These are phyloP conservation scores for Syncephalastrum sp. DNA, from an alignment of 371 early-diverging fungal species.

Conservation along the genomic window DNA sequence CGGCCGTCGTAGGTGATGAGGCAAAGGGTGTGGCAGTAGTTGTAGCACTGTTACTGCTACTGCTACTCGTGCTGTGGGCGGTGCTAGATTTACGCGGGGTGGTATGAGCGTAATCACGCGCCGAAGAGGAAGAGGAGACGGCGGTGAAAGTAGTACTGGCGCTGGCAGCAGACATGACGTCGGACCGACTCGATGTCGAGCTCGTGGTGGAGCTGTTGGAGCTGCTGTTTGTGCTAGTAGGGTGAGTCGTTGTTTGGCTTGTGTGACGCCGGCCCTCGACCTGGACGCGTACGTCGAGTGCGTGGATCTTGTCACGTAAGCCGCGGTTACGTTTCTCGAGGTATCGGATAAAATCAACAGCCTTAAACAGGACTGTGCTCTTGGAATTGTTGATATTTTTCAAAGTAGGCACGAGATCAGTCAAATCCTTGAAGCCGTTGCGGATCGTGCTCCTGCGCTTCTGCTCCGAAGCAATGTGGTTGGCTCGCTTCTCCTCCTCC, in stretches of 20 bases:
- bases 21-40: neutral
- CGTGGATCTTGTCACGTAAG: slow-evolving; percentile 47
- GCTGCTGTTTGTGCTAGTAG: slow-evolving; percentile 5
- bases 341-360: slow-evolving; percentile 52
- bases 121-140: slow-evolving; percentile 3
- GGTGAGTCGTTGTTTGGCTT: neutral
- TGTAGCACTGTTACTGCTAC: slow-evolving; percentile 1
- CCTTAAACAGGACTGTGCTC: slow-evolving; percentile 56
- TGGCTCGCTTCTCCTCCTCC: slow-evolving; percentile 86
- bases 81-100: slow-evolving; percentile 4
- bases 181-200: no score
- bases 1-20: slow-evolving; percentile 7
- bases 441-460: slow-evolving; percentile 87
- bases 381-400: slow-evolving; percentile 58
- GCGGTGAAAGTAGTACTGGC: neutral
- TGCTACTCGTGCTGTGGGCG: slow-evolving; percentile 2
- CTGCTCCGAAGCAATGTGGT: slow-evolving; percentile 91
- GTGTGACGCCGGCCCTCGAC: slow-evolving; percentile 23
- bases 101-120: neutral
- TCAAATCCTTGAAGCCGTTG: slow-evolving; percentile 78
- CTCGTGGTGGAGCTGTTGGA: neutral
- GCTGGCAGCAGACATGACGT: neutral
- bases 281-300: slow-evolving; percentile 48
- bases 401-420: slow-evolving; percentile 79
- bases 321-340: slow-evolving; percentile 48